A percentile compares a stretch with the other conserved stretches of the same genome.
These are phyloP conservation scores for Xylaria sp. DNA, from an alignment of 2,329 filamentous ascomycete species.

Conservation along the genomic window DNA sequence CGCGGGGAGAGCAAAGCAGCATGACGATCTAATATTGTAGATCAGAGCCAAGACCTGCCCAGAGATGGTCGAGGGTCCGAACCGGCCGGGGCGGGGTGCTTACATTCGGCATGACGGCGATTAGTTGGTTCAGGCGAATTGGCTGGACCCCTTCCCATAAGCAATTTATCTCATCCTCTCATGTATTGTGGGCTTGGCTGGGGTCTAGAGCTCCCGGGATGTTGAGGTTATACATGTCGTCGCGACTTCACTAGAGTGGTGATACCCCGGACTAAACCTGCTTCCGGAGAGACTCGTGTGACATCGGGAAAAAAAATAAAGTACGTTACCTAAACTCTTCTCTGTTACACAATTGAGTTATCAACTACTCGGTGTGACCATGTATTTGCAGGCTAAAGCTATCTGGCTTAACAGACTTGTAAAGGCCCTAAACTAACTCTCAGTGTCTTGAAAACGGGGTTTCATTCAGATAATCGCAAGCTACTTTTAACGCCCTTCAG, in stretches of 20 bases:
- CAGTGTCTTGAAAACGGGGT: too few relatives aligned
- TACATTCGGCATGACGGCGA: background rate
- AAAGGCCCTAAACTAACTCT: background rate
- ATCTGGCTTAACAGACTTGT: background rate
- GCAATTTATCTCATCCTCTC: background rate
- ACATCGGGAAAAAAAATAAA: background rate
- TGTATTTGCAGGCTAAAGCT: background rate
- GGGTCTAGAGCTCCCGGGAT: background rate
- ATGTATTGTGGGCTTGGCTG: background rate
- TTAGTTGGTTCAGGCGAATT: background rate
- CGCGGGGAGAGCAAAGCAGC: slow-evolving; percentile 13
- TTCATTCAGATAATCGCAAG: too few relatives aligned
- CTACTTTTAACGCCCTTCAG: too few relatives aligned
- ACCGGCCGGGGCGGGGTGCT: background rate
- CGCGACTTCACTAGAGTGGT: background rate
- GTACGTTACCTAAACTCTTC: background rate
- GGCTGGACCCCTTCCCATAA: background rate
- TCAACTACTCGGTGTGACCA: background rate
- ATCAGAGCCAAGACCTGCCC: background rate
- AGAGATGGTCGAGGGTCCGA: background rate
- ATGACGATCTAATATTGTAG: background rate
- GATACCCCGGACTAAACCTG: background rate
- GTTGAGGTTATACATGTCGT: background rate
- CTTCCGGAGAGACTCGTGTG: background rate
- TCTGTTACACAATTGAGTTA: background rate